These are phyloP conservation scores for Fusarium sp. DNA, from an alignment of 2,329 filamentous ascomycete genomes.

Conservation along the genomic window DNA sequence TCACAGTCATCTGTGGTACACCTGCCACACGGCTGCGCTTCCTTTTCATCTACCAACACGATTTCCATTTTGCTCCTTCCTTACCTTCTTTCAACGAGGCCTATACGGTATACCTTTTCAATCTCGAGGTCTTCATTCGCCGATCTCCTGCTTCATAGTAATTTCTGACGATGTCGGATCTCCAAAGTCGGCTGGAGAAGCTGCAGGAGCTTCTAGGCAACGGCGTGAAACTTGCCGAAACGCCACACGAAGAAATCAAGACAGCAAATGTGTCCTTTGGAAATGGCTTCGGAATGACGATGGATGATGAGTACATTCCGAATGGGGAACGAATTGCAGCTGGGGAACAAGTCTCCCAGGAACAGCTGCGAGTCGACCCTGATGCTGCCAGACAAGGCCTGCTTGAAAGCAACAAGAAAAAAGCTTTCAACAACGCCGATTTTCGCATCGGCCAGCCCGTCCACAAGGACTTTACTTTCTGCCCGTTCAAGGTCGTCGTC, in stretches of 20 bases:
- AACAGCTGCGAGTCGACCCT: conserved; percentile 5
- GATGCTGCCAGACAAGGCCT: conserved; percentile 11
- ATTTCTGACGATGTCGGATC: conserved; percentile 33
- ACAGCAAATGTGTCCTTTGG: neutral
- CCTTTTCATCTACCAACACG: neutral
- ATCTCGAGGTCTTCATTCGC: neutral
- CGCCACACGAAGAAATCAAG: conserved; percentile 2
- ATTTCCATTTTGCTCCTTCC: neutral
- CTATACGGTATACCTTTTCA: neutral
- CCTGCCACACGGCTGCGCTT: neutral
- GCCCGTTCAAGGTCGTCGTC: conserved; percentile 65
- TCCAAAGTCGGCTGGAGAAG: conserved; percentile 39
- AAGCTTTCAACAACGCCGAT: conserved; percentile 41
- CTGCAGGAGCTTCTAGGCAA: conserved; percentile 42
- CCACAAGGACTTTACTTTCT: conserved; percentile 54
- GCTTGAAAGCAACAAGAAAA: conserved; percentile 14
- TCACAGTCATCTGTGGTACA: neutral
- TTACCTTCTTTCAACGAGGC: neutral
- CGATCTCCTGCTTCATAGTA: neutral
- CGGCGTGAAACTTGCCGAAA: conserved; percentile 35
- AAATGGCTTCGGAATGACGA: conserved; percentile 7
- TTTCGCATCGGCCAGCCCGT: conserved; percentile 46
- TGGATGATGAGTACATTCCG: conserved; percentile 18
- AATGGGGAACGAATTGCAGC: neutral
- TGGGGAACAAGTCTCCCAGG: neutral